Evolutionary conservation across 1,284 basidiomycete genomes (phyloP).

Genomic region (Ceratobasidium papillatum): DNA sequence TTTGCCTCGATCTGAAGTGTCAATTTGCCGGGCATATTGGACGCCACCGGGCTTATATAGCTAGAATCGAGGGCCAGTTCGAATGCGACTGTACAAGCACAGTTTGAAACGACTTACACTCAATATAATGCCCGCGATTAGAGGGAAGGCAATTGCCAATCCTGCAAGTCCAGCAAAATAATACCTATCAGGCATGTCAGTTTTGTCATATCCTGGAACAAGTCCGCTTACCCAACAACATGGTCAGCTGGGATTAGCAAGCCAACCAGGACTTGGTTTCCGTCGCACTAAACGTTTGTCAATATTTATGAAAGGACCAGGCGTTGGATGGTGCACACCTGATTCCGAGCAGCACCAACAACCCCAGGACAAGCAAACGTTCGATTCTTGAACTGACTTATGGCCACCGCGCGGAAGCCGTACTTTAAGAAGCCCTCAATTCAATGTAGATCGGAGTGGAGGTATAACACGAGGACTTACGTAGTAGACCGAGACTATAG

Average conservation of each 20-base stretch:
- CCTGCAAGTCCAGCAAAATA: constrained; percentile 48
- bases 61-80: constrained; percentile 34
- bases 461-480: constrained; percentile 50
- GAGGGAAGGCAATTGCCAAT: constrained; percentile 53
- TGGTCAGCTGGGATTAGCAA: constrained; percentile 51
- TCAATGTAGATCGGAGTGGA: constrained; percentile 45
- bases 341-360: constrained; percentile 51
- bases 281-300: constrained; percentile 50
- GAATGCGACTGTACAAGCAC: neutral
- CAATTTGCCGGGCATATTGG: constrained; percentile 54
- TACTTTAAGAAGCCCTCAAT: constrained; percentile 34
- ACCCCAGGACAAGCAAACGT: constrained; percentile 54
- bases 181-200: neutral
- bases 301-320: neutral
- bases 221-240: constrained; percentile 51
- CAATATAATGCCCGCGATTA: constrained; percentile 52
- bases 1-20: constrained; percentile 44
- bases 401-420: constrained; percentile 52
- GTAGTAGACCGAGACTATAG: constrained; percentile 42
- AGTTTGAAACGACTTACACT: constrained; percentile 45
- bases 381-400: constrained; percentile 54
- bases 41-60: constrained; percentile 55
- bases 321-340: constrained; percentile 44
- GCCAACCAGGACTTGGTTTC: constrained; percentile 55
- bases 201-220: neutral